Conservation (phyloP, 306 rosid genomes). For the Urtica urens region DNA sequence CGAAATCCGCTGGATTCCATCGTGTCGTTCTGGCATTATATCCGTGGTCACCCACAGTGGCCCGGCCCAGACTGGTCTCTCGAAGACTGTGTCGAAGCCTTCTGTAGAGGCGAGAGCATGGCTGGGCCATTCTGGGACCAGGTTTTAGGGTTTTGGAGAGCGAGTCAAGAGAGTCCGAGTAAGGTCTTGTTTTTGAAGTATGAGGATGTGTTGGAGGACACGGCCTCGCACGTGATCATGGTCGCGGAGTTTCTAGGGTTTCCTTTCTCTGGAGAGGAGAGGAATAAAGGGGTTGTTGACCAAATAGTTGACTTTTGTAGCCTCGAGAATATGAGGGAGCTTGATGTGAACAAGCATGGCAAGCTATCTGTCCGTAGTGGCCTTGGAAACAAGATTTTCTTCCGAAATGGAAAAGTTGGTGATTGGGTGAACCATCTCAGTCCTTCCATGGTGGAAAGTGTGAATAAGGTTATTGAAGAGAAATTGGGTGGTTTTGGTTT, state of each 20-base stretch:
- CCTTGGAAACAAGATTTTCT: not conserved
- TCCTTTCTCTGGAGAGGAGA: slow-evolving; percentile 12
- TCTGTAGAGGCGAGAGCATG: not conserved
- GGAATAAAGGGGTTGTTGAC: not conserved
- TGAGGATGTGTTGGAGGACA: slow-evolving; percentile 9
- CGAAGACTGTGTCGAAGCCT: not conserved
- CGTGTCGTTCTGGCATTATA: not conserved
- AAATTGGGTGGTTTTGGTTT: not conserved
- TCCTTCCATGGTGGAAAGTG: not conserved
- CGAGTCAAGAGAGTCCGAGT: not conserved
- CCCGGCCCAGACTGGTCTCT: not conserved
- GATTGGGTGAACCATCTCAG: not conserved
- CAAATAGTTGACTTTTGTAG: not conserved
- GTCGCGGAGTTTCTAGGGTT: slow-evolving; percentile 1
- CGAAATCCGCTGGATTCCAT: not conserved
- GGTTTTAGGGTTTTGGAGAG: slow-evolving; percentile 2
- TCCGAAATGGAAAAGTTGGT: not conserved
- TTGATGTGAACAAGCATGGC: not conserved
- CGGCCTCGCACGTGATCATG: not conserved
- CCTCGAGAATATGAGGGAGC: not conserved
- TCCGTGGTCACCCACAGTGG: not conserved
- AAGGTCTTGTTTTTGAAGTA: slow-evolving; percentile 9
- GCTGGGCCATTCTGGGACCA: slow-evolving; percentile 1
- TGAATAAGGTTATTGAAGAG: not conserved
- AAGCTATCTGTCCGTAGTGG: not conserved